These are phyloP conservation scores for Hortiboletus flavorubellus DNA, from an alignment of 768 basidiomycete species.

Conservation along the genomic window DNA sequence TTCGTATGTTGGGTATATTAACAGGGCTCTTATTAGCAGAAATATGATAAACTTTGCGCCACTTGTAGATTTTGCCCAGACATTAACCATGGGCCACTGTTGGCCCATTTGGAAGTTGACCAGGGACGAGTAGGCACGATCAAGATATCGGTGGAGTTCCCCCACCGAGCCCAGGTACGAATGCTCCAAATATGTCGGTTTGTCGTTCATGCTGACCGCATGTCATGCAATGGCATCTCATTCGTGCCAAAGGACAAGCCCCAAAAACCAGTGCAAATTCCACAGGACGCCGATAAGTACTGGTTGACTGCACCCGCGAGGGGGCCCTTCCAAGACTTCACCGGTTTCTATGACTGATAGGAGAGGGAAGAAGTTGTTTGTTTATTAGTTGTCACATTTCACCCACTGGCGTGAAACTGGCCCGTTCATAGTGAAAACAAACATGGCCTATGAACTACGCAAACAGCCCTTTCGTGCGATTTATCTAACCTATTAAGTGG, in stretches of 20 bases:
- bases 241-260: neutral
- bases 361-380: neutral
- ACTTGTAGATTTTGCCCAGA: neutral
- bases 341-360: neutral
- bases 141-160: slow-evolving; percentile 2
- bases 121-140: slow-evolving; percentile 13
- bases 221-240: neutral
- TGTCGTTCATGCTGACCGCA: neutral
- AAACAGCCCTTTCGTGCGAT: slow-evolving; percentile 9
- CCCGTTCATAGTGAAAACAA: slow-evolving; percentile 7
- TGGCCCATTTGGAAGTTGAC: neutral
- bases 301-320: neutral
- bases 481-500: slow-evolving; percentile 9
- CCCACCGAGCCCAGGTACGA: slow-evolving; percentile 9
- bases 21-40: neutral
- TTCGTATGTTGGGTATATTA: neutral
- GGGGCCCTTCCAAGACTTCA: too few species aligned
- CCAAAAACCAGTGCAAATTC: neutral
- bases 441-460: too few species aligned
- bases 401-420: neutral
- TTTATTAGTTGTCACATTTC: slow-evolving; percentile 6
- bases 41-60: neutral
- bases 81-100: neutral
- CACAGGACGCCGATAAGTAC: neutral
- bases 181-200: slow-evolving; percentile 6